phyloP scores from a whole-genome alignment of 164 flowering plant species.

The Stephania cephalantha region DNA sequence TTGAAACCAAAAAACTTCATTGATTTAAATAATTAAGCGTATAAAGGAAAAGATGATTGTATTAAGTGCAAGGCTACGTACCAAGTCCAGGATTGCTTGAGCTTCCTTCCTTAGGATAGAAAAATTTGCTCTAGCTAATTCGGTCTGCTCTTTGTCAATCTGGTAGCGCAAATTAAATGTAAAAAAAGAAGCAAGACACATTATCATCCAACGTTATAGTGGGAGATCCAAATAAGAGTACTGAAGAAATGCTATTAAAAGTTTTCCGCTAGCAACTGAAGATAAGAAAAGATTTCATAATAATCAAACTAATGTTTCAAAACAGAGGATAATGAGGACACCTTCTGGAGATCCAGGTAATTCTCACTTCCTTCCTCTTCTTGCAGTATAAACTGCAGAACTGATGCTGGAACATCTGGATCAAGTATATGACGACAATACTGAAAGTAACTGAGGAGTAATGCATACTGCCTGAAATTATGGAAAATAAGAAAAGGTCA shows the following conservation, averaged over 20 bases:
- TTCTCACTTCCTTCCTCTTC: constrained; percentile 65
- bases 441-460: constrained; percentile 91
- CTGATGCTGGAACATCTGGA: constrained; percentile 76
- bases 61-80: constrained; percentile 23
- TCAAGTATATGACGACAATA: constrained; percentile 85
- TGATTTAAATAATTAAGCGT: neutral
- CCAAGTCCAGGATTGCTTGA: constrained; percentile 77
- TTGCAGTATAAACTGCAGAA: constrained; percentile 56
- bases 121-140: constrained; percentile 70
- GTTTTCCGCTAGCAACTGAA: neutral
- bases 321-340: constrained; percentile 7
- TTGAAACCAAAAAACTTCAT: neutral
- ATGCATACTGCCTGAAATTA: constrained; percentile 77
- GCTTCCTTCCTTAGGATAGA: constrained; percentile 79
- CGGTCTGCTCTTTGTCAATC: constrained; percentile 86
- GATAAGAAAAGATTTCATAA: neutral
- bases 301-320: neutral
- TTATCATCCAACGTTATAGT: neutral
- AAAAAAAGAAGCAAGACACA: neutral
- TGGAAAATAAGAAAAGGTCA: constrained; percentile 12
- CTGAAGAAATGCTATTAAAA: neutral
- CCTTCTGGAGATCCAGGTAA: constrained; percentile 72
- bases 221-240: neutral
- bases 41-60: neutral
- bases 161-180: constrained; percentile 22